Conservation (phyloP, 2,329 filamentous ascomycete species). For the Sporothrix variecibatus region DNA sequence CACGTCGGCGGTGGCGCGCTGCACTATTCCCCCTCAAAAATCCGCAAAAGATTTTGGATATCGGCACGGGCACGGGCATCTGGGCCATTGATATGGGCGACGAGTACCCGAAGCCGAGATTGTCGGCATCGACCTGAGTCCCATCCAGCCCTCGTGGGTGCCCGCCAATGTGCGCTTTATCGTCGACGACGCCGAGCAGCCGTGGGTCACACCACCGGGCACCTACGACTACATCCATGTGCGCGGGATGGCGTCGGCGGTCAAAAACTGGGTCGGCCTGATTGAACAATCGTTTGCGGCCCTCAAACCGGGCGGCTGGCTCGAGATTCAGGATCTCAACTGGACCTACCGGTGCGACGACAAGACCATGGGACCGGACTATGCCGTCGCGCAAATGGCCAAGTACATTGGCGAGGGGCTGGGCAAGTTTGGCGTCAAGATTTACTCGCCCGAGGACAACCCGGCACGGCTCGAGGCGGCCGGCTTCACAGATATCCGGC, state of each 20-base stretch:
- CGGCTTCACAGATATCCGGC: slow-evolving; percentile 40
- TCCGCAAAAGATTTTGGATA: slow-evolving; percentile 33
- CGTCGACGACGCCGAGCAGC: slow-evolving; percentile 47
- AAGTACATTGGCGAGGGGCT: slow-evolving; percentile 23
- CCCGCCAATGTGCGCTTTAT: slow-evolving; percentile 39
- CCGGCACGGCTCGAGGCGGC: slow-evolving; percentile 37
- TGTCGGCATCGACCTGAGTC: slow-evolving; percentile 48
- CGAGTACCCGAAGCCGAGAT: slow-evolving; percentile 43
- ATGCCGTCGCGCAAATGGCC: slow-evolving; percentile 34
- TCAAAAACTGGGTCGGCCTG: slow-evolving; percentile 49
- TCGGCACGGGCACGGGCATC: slow-evolving; percentile 36
- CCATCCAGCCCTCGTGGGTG: slow-evolving; percentile 48
- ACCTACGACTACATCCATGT: slow-evolving; percentile 61
- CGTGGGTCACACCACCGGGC: slow-evolving; percentile 53
- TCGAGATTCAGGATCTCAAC: slow-evolving; percentile 43
- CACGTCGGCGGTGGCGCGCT: slow-evolving; percentile 51
- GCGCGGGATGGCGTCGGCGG: slow-evolving; percentile 55
- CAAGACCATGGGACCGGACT: slow-evolving; percentile 37
- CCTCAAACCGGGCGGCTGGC: slow-evolving; percentile 45
- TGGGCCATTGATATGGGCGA: slow-evolving; percentile 34
- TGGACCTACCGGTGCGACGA: slow-evolving; percentile 33
- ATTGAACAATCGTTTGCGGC: slow-evolving; percentile 35
- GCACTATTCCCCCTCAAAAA: slow-evolving; percentile 50
- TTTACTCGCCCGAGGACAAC: slow-evolving; percentile 33
- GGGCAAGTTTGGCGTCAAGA: slow-evolving; percentile 35